Conservation (phyloP, 2,329 filamentous ascomycete genomes). For the Fusarium anguioides region DNA sequence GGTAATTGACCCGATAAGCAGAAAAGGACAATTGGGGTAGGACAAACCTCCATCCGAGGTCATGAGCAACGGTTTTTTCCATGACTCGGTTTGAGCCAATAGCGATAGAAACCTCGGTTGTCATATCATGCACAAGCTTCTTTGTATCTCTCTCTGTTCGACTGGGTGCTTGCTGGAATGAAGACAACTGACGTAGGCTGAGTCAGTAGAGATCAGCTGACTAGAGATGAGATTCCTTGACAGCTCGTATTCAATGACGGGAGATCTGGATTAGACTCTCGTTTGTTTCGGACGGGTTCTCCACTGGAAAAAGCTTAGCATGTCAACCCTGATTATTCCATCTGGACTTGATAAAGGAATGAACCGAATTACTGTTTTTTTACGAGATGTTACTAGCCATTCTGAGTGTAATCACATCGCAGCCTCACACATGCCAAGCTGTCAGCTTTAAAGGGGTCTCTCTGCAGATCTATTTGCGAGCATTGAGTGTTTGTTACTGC, state of each 20-base stretch:
- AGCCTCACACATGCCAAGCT: conserved; percentile 8
- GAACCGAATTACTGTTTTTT: neutral
- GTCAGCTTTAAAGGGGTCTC: neutral
- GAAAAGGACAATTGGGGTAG: conserved; percentile 14
- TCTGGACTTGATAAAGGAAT: conserved; percentile 3
- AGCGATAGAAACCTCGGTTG: neutral
- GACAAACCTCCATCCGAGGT: conserved; percentile 6
- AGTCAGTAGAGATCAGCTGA: conserved; percentile 21
- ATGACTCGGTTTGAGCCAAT: neutral
- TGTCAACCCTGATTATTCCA: conserved; percentile 3
- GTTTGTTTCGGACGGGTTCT: conserved; percentile 33
- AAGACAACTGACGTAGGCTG: neutral
- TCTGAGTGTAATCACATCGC: neutral
- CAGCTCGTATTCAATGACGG: conserved; percentile 6
- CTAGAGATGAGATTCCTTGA: neutral
- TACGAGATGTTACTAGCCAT: neutral
- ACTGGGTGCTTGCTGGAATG: neutral
- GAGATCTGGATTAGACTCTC: conserved; percentile 17
- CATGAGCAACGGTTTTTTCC: conserved; percentile 1
- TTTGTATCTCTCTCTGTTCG: too few relatives aligned
- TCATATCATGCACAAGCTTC: neutral
- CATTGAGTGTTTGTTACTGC: neutral
- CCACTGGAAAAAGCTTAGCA: conserved; percentile 42
- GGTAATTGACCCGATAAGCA: conserved; percentile 2
- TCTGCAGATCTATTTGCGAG: neutral